Conservation (phyloP, 371 early-diverging fungal species). For the Syncephalastrum monosporum region DNA sequence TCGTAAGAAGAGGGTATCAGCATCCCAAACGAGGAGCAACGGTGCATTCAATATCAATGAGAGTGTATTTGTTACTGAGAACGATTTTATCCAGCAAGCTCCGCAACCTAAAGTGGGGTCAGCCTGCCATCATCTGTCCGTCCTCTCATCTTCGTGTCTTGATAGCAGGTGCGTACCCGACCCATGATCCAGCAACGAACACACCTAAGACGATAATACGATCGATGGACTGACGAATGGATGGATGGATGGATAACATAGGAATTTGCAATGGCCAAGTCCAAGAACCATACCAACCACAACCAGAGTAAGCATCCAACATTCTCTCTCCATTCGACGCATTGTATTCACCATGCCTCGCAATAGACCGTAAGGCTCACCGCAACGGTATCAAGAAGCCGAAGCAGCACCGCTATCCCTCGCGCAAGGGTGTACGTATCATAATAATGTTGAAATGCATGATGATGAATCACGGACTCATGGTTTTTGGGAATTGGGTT, state of each 20-base stretch:
- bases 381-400: slow-evolving; percentile 98
- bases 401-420: slow-evolving; percentile 81
- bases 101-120: no score
- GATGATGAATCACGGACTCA: background rate
- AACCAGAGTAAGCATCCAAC: slow-evolving; percentile 83
- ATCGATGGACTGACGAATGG: background rate
- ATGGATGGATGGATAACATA: slow-evolving; percentile 13
- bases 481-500: background rate
- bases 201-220: no score
- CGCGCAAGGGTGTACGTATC: slow-evolving; percentile 86
- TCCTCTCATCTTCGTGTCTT: no score
- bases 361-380: slow-evolving; percentile 94
- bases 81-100: no score
- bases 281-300: slow-evolving; percentile 99
- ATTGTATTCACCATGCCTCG: slow-evolving; percentile 8
- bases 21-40: no score
- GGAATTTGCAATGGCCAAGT: slow-evolving; percentile 82
- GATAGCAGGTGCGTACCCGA: no score
- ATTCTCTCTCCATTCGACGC: background rate
- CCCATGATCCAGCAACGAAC: no score
- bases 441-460: background rate
- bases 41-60: no score
- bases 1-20: no score
- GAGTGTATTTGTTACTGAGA: no score
- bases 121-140: no score